These are phyloP conservation scores for Rhodotorula kratochvilovae DNA, from an alignment of 768 basidiomycete species.

Conservation along the genomic window DNA sequence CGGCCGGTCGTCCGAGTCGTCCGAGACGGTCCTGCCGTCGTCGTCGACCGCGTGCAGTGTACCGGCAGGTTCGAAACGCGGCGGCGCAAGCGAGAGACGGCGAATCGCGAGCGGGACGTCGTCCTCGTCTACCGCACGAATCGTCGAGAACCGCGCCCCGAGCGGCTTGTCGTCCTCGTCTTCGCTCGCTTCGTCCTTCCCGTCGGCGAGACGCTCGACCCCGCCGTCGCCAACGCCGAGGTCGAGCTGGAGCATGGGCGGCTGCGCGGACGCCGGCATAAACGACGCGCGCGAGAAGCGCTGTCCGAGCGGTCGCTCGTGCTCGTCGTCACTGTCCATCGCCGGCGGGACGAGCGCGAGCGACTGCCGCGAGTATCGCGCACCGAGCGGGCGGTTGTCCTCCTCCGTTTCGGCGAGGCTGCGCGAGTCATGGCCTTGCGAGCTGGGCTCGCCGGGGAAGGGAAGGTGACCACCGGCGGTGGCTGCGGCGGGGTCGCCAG, in stretches of 20 bases:
- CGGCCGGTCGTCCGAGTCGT: constrained; percentile 29
- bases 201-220: not conserved
- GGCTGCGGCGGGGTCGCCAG: not conserved
- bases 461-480: not conserved
- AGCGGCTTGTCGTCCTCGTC: constrained; percentile 18
- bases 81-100: constrained; percentile 24
- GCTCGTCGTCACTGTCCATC: constrained; percentile 3
- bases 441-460: constrained; percentile 25
- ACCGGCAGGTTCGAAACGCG: not conserved
- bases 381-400: constrained; percentile 8
- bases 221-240: too few relatives aligned
- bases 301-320: constrained; percentile 9
- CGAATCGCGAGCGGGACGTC: constrained; percentile 32
- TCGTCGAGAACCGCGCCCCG: constrained; percentile 18
- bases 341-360: not conserved
- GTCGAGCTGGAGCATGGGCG: too few relatives aligned
- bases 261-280: too few relatives aligned
- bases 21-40: constrained; percentile 10
- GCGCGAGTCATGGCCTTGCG: constrained; percentile 3
- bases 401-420: constrained; percentile 9
- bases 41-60: constrained; percentile 23
- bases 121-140: constrained; percentile 17
- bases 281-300: constrained; percentile 7
- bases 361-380: constrained; percentile 9
- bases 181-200: not conserved